These are phyloP conservation scores for Erodium maritimum DNA, from an alignment of 345 rosid genomes.

Conservation along the genomic window DNA sequence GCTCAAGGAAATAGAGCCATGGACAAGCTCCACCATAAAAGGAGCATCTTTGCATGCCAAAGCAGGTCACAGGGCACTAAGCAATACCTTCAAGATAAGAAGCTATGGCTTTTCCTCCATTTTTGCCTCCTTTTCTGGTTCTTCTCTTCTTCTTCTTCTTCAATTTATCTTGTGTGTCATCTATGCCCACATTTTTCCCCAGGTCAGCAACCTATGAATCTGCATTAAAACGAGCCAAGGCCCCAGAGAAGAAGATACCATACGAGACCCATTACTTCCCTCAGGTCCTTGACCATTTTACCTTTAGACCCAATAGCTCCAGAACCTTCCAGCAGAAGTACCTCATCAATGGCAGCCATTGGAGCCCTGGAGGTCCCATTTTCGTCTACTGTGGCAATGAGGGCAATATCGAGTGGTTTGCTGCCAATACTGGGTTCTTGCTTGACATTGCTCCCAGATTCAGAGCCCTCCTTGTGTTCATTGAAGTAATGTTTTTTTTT, in stretches of 20 bases:
- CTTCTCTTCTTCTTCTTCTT: conserved; percentile 9
- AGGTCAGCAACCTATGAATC: conserved; percentile 18
- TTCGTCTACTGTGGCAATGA: conserved; percentile 77
- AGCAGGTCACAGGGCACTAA: background rate
- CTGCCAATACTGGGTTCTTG: conserved; percentile 70
- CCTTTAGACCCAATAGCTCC: conserved; percentile 44
- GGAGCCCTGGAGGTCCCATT: conserved; percentile 51
- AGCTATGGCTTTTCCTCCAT: conserved; percentile 9
- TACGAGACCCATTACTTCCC: conserved; percentile 50
- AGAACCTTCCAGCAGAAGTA: conserved; percentile 58
- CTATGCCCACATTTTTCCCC: conserved; percentile 24
- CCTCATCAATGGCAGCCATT: conserved; percentile 37
- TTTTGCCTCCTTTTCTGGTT: conserved; percentile 9
- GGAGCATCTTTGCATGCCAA: background rate
- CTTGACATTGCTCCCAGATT: conserved; percentile 76
- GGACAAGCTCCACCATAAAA: background rate
- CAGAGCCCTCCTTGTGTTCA: conserved; percentile 61
- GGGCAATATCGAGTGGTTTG: conserved; percentile 80
- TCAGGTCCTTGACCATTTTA: conserved; percentile 66
- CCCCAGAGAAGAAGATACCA: conserved; percentile 20
- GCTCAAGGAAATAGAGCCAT: background rate
- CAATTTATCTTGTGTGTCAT: conserved; percentile 6
- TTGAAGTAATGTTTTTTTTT: conserved; percentile 35
- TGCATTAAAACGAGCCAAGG: conserved; percentile 10
- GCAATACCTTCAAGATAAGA: background rate